Conservation (phyloP, 345 rosid genomes). For the Raphanus raphanistrum region DNA sequence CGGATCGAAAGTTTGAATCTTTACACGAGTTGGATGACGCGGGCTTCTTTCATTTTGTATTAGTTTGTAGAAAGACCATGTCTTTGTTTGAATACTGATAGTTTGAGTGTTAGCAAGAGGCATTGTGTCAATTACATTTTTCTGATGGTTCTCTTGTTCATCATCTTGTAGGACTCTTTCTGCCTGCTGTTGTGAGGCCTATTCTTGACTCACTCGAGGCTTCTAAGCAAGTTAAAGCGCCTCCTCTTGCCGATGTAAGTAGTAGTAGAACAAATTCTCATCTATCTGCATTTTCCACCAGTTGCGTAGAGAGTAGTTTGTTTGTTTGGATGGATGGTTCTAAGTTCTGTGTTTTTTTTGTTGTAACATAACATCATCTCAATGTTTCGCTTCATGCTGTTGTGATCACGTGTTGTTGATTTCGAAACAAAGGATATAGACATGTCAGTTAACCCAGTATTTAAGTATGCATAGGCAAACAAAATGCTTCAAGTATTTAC, state of each 20-base stretch:
- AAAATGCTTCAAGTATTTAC: not conserved
- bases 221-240: slow-evolving; percentile 75
- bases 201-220: slow-evolving; percentile 86
- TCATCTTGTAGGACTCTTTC: slow-evolving; percentile 64
- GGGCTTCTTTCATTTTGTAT: not conserved
- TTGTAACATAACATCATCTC: not conserved
- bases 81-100: not conserved
- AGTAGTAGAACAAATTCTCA: slow-evolving; percentile 16
- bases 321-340: too few relatives aligned
- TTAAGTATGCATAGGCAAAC: not conserved
- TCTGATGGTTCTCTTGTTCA: not conserved
- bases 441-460: not conserved
- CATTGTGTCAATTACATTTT: not conserved
- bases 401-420: not conserved
- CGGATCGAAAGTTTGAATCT: not conserved
- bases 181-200: slow-evolving; percentile 96
- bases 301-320: too few relatives aligned
- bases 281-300: not conserved
- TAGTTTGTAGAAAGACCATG: not conserved
- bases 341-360: too few relatives aligned
- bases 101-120: not conserved
- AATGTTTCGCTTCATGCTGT: not conserved
- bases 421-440: not conserved
- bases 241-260: slow-evolving; percentile 79
- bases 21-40: not conserved